Base-by-base conservation (phyloP, 306 rosid genomes). In the Prunus mongolica region DNA sequence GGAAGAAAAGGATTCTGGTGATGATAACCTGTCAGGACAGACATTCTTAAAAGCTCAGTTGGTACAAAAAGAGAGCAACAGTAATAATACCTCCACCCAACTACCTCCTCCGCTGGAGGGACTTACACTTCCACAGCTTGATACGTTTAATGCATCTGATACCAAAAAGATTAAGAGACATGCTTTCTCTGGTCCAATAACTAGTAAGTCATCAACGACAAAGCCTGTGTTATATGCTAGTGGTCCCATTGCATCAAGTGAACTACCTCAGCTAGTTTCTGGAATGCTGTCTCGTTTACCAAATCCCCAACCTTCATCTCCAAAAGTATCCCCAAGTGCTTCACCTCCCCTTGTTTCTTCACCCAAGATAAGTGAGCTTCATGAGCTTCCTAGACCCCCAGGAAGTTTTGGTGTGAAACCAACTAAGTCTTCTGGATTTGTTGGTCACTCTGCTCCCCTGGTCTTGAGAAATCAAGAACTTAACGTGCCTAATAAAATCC, bases 351-450 rank as follows among this genome's bases (percentile, higher is more conserved):
- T 65, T 55, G 90, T 81, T 77, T 88, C 95, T 52, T 89, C 97
- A 32, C 89, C 97, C 13, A 84, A 81, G 87, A 91, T 89, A 81
- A 93, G 94, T 76, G 98, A 93, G 85, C 91, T 93, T 80, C 96
- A 93, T 38, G 98, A 90, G 87, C 98, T 93, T 86, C 98, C 98
- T 65, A 89, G 98, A 80, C 98, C 98, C 16, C 98, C 98, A 20
- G 89, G 85, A 70, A 84, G 75, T 76, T 87, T 62, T 47, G 74
- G 79, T 69, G 70, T 76, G 62, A 93, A 87, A 71, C 64, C 84
- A 60, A 71, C 82, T 56, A 90, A 83, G 74, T 80, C 87, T 78
- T 81, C 82, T 25, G 72, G 78, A 67, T 80, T 83, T 52, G 71
- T 85, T 46, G 86, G 92, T 52, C 96, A 92, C 83, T 92, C 97